Evolutionary conservation across 2,329 filamentous ascomycete genomes (phyloP).

Genomic region (Blastomyces gilchristii): DNA sequence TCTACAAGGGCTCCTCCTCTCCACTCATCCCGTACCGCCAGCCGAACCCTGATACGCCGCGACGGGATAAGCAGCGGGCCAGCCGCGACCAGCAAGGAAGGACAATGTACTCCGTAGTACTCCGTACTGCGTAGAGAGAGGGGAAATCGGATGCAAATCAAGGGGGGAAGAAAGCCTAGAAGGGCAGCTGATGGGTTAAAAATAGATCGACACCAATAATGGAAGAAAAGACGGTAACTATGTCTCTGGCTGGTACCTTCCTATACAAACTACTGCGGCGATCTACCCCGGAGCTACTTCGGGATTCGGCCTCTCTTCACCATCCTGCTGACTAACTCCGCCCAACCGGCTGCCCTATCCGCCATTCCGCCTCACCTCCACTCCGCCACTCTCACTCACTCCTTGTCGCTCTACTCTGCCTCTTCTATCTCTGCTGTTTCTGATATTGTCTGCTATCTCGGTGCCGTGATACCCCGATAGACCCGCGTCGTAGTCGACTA

Average conservation of each 20-base stretch:
- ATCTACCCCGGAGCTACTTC: not conserved
- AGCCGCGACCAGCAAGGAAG: not conserved
- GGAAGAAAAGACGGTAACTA: no score
- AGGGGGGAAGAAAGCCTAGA: no score
- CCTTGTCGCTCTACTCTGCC: not conserved
- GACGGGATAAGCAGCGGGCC: not conserved
- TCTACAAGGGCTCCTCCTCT: not conserved
- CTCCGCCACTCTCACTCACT: not conserved
- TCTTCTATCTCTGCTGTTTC: not conserved
- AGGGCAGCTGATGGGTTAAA: not conserved
- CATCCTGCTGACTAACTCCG: not conserved
- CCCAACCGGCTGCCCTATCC: not conserved
- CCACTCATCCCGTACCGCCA: not conserved
- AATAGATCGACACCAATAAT: not conserved
- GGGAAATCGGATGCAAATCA: not conserved
- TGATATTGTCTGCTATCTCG: not conserved
- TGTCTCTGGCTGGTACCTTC: not conserved
- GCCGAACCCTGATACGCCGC: not conserved
- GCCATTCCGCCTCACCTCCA: not conserved
- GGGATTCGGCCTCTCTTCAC: not conserved
- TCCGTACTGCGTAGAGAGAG: not conserved
- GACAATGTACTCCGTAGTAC: not conserved
- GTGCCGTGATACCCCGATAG: not conserved
- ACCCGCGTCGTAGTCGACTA: not conserved
- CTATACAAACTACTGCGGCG: not conserved